Base-by-base conservation (phyloP, 805 yeast species). In the Lipomyces chichibuensis region DNA sequence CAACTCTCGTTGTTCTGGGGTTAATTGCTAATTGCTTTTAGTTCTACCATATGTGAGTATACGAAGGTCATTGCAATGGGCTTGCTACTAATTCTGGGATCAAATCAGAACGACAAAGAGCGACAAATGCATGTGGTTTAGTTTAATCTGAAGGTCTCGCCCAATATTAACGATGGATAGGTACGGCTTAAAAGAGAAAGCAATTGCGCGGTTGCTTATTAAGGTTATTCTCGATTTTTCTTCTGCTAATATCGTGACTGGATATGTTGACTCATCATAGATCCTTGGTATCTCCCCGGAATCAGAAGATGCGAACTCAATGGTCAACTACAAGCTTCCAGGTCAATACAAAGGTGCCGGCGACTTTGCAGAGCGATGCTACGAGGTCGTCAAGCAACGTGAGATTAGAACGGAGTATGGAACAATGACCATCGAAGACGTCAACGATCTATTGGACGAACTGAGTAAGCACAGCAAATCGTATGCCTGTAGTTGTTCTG, bases 141-240 rank as follows among this genome's bases (percentile, higher is more conserved):
- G 49, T 9, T 17, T 17, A 17, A 43, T 43, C 20, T 43, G 11
- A 17, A 17, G 49, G 9, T 43, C 20, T 7, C 49, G 4, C 49
- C 49, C 23, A 2, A 43, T 43, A 43, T 17, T 43, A 43, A 43
- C 49, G 20, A 17, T 8, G 25, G 8, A n/a, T 43, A 43, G 49
- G 49, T 91, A 87, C 75, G 82, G 85, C 69, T 80, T 91, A 53
- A 87, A 86, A 74, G 97, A 92, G 69, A 79, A 80, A 23, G 82
- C 85, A 0, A 76, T 93, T 43, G 89, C 88, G 0, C 79, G 77
- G 62, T 72, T 84, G 4, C 69, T 88, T 1, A 75, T 80, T n/a
- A 73, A 71, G 61, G 75, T 70, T 56, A 32, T 57, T 25, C 49
- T 33, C 32, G 43, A n/a, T 3, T 11, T 27, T 35, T 13, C 20